Conservation (phyloP, 352 stramenopile species). For the Pythium grandisporangium region DNA sequence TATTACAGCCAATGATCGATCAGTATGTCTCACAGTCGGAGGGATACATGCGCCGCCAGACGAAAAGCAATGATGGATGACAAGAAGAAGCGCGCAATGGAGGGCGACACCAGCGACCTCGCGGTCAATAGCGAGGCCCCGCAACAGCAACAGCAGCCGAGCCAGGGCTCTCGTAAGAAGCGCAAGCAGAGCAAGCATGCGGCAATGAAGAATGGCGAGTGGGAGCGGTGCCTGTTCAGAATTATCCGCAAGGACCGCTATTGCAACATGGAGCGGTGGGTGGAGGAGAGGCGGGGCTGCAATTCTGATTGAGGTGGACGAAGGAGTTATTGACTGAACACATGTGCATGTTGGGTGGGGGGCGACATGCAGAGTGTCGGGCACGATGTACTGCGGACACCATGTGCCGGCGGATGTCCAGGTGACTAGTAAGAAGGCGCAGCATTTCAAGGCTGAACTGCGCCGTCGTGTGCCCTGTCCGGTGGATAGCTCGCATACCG, state of each 20-base stretch:
- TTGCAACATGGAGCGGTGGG: constrained; percentile 70
- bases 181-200: constrained; percentile 56
- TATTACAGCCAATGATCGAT: constrained; percentile 2
- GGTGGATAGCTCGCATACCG: constrained; percentile 55
- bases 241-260: constrained; percentile 74
- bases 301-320: not conserved
- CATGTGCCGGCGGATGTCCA: constrained; percentile 37
- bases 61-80: no score
- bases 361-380: constrained; percentile 24
- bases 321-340: not conserved
- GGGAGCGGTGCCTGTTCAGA: constrained; percentile 75
- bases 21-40: no score
- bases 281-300: not conserved
- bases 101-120: not conserved
- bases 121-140: not conserved
- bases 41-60: no score
- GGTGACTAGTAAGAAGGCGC: constrained; percentile 38
- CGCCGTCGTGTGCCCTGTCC: constrained; percentile 65
- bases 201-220: constrained; percentile 37
- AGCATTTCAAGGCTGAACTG: constrained; percentile 48
- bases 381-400: constrained; percentile 67
- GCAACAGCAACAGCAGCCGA: constrained; percentile 1
- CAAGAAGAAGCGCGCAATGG: constrained; percentile 22
- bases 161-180: constrained; percentile 32
- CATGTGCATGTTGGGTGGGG: not conserved